Base-by-base conservation (phyloP, 1,284 basidiomycete genomes). In the Cutaneotrichosporon daszewskae region DNA sequence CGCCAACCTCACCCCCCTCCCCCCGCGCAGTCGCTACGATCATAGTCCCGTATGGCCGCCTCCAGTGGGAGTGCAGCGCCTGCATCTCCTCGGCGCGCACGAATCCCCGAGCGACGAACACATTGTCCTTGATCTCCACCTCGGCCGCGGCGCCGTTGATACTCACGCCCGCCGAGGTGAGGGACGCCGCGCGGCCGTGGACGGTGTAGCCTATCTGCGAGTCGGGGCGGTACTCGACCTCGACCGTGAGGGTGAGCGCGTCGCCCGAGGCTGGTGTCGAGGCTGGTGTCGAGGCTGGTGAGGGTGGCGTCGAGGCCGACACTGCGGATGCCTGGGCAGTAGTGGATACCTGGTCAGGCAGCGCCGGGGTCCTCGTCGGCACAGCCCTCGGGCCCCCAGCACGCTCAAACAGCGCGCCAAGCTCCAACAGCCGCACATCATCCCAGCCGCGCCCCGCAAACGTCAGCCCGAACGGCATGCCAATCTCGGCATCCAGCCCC, bases 381-480 rank as follows among this genome's bases (percentile, higher is more conserved):
- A 18, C 6, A 1, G 20, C 27, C 4, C 44, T 20, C 4, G 19
- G n/a, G 3, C 18, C 18, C 1, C 17, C 5, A 2, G 14, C 20
- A 5, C 2, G 5, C 23, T 36, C 38, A 5, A 37, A 10, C 7
- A 8, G 18, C 10, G 33, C 33, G 10, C 23, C 37, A 13, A 45
- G 17, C 10, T 24, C 10, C 13, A 45, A 38, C 3, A 45, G 37
- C 3, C 28, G 27, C 13, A 27, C 27, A 19, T 45, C 44, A 24
- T 45, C 44, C 44, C 44, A 45, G 9, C 33, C 44, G 1, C 38
- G 27, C 1, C 44, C 44, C 0, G 44, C 38, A 12, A 45, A 32
- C 0, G 44, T 45, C 14, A 45, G 27, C 7, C 44, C 44, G 13
- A 45, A 45, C 10, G 44, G 44, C 44, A 45, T 45, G 12, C 28